A percentile compares a stretch with the other conserved stretches of the same genome.
phyloP scores from a whole-genome alignment of 768 basidiomycete species.

The Tylopilus intermedius region DNA sequence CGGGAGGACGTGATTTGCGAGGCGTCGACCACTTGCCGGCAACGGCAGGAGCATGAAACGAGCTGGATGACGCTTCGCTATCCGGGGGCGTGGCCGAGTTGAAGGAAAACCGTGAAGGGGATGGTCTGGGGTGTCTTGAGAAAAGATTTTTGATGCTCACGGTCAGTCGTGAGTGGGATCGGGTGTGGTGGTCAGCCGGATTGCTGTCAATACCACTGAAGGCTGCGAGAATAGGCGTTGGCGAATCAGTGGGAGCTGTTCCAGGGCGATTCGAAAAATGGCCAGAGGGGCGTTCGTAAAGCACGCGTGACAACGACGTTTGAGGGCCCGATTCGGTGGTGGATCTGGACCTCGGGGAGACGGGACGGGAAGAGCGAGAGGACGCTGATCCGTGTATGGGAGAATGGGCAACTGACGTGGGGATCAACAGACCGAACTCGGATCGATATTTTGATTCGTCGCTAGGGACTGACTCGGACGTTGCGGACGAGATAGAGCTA shows the following conservation, averaged over 20 bases:
- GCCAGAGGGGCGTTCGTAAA: conserved; percentile 10
- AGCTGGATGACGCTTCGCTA: conserved; percentile 6
- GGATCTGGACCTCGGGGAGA: conserved; percentile 14
- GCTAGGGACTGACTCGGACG: conserved; percentile 21
- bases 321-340: conserved; percentile 19
- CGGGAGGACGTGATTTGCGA: conserved; percentile 21
- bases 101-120: conserved; percentile 21
- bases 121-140: conserved; percentile 25
- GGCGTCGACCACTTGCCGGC: conserved; percentile 14
- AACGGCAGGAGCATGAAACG: conserved; percentile 6
- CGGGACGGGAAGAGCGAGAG: conserved; percentile 14
- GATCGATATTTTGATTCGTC: conserved; percentile 12
- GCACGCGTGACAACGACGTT: background rate
- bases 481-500: conserved; percentile 19
- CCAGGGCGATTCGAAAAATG: too few species aligned
- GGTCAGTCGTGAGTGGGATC: too few species aligned
- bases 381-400: conserved; percentile 11
- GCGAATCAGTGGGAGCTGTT: conserved; percentile 9
- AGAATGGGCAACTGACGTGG: conserved; percentile 10
- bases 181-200: too few species aligned
- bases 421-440: conserved; percentile 13
- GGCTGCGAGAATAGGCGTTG: conserved; percentile 3
- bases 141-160: too few species aligned
- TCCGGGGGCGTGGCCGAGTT: conserved; percentile 15
- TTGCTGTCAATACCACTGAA: background rate